Base-by-base conservation (phyloP, 495 filamentous ascomycete species). In the Penicillium canariense region DNA sequence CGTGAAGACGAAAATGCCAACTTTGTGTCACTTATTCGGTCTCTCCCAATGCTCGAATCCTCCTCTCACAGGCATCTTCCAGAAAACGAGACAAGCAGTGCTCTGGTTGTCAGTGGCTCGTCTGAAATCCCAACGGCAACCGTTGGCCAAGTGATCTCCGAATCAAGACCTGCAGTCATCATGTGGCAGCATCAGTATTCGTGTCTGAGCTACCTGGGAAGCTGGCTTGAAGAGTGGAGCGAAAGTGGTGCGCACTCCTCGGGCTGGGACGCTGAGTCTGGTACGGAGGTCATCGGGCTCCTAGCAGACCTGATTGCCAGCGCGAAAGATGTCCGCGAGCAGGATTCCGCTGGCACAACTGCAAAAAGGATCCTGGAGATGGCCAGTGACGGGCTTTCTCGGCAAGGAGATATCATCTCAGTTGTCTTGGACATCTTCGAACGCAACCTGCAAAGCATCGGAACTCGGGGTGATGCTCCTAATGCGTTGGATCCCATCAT, bases 341-440 rank as follows among this genome's bases (percentile, higher is more conserved):
- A 62, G 10, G 63, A 55, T 27, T 54, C 63, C n/a, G 60, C 70
- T 17, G 66, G 65, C 17, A 64, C 63, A 10, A 62, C 57, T 61
- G 81, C 68, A 52, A 82, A 64, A 55, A 74, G 64, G 47, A 77
- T 94, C 18, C 68, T 96, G 14, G 83, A 84, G 58, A 80, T 86
- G 59, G 82, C 86, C 2, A 91, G 89, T 55, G 86, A 89, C 62
- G 82, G 83, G n/a, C 66, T 96, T 3, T 81, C 82, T 31, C 78
- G 80, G 15, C 85, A 84, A 56, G 82, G 83, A 49, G 95, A 97
- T 61, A 85, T 97, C 34, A 77, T 94, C 48, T 81, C 82, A 9
- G 81, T 97, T 39, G 76, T 97, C 12, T 85, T 89, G 55, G 87
- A 95, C 56, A 87, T 93, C 4, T 84, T 97, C 47, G 94, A 97